Percentiles rank a stretch among this genome's conserved stretches.
Evolutionary conservation across 441 rosid species (phyloP).

Genomic region (Brassica hybrid): DNA sequence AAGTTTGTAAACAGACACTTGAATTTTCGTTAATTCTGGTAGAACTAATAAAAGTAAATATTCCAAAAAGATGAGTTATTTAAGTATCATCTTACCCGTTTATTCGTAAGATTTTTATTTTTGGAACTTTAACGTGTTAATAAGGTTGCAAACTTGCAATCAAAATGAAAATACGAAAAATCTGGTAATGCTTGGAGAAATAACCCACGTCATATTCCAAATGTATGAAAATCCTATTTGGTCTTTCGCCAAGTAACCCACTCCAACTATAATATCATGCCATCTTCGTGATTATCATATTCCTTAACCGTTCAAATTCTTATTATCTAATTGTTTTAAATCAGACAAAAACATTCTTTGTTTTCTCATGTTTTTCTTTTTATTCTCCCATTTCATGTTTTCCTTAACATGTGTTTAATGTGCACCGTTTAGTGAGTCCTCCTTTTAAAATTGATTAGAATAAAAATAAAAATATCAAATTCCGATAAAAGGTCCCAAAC

Average conservation of each 20-base stretch:
- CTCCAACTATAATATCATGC: constrained; percentile 52
- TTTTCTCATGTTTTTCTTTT: neutral
- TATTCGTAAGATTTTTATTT: too few species aligned
- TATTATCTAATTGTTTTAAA: constrained; percentile 6
- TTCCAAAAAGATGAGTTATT: too few species aligned
- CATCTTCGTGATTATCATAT: constrained; percentile 47
- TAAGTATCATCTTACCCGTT: too few species aligned
- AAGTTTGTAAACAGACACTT: too few species aligned
- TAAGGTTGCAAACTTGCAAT: constrained; percentile 7
- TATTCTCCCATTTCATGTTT: neutral
- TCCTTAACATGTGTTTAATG: neutral
- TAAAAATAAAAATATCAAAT: constrained; percentile 1
- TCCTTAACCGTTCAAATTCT: constrained; percentile 38
- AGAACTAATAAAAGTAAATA: too few species aligned
- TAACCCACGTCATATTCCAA: constrained; percentile 36
- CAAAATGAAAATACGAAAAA: constrained; percentile 17
- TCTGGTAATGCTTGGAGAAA: constrained; percentile 2
- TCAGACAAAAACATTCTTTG: neutral
- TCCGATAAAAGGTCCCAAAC: constrained; percentile 33
- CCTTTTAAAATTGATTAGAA: neutral
- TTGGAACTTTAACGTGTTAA: neutral
- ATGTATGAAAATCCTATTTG: constrained; percentile 34
- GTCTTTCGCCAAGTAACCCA: constrained; percentile 43
- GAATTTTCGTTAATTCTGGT: too few species aligned
- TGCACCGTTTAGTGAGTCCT: constrained; percentile 2